Evolutionary conservation across 371 early-diverging fungal genomes (phyloP).

Genomic region (Rhizopus microsporus): DNA sequence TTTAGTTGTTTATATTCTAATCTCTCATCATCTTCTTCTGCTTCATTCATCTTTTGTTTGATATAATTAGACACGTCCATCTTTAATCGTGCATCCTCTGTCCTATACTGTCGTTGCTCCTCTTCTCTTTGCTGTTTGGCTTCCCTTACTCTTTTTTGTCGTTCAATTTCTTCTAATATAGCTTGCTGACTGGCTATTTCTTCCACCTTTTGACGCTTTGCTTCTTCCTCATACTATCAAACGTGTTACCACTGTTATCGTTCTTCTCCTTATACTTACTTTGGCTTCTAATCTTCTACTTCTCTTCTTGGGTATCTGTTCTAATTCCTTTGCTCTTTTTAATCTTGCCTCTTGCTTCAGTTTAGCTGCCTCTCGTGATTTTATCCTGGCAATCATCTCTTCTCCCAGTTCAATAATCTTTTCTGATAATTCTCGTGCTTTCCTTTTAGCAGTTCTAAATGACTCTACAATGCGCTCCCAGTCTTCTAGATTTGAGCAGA

Average conservation of each 20-base stretch:
- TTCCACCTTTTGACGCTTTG: slow-evolving; percentile 12
- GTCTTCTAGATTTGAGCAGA: slow-evolving; percentile 17
- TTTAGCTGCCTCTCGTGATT: slow-evolving; percentile 11
- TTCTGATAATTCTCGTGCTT: background rate
- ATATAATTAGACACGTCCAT: slow-evolving; percentile 10
- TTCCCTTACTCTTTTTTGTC: slow-evolving; percentile 2
- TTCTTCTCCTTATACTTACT: slow-evolving; percentile 1
- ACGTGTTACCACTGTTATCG: no score
- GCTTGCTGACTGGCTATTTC: slow-evolving; percentile 7
- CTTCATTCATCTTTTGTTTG: background rate
- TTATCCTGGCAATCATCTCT: slow-evolving; percentile 9
- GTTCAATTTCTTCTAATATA: slow-evolving; percentile 10
- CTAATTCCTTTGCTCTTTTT: slow-evolving; percentile 16
- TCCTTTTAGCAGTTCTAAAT: slow-evolving; percentile 3
- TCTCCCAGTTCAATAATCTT: slow-evolving; percentile 9
- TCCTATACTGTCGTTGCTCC: slow-evolving; percentile 4
- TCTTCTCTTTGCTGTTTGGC: slow-evolving; percentile 1
- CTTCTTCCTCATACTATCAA: slow-evolving; percentile 14
- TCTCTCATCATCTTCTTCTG: background rate
- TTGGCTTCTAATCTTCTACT: slow-evolving; percentile 31
- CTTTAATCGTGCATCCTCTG: slow-evolving; percentile 11
- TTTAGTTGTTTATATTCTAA: slow-evolving; percentile 3
- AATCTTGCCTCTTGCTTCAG: slow-evolving; percentile 17
- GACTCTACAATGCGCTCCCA: slow-evolving; percentile 13
- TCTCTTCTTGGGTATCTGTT: slow-evolving; percentile 24